Evolutionary conservation across 805 yeast species (phyloP), one percentile per base, ranked within the genome.

Genomic region (Metschnikowia henanensis): DNA sequence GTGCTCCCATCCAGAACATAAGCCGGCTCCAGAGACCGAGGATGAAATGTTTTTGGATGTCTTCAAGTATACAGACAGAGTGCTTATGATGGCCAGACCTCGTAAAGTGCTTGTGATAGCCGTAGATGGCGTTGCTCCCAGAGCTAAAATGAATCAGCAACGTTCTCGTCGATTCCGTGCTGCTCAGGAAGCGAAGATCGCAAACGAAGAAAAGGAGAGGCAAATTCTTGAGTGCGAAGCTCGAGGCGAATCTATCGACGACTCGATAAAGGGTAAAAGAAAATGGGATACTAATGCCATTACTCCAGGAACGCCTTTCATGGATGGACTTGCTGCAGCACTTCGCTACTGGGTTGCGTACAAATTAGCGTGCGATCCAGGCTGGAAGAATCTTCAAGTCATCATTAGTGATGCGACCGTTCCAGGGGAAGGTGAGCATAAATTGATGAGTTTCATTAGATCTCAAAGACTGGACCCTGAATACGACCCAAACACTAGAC

Each of bases 391-490:
- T 46, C 68, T 92, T 37, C 94, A 94, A 64, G 90, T 94, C 5
- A 86, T 94, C 19, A 84, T 94, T 35, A 85, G 95, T 58, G 99
- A 92, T 62, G 96, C 97, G 23, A 83, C 95, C 0, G 98, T 92
- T 12, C 99, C 99, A 1, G 99, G 99, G 50, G 99, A 94, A 75
- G 99, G 99, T 61, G 99, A 94, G 65, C 99, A 94, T 70, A 94
- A 94, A 64, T 84, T 94, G 56, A 94, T 94, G 99, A 90, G 86
- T 57, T 94, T 91, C 61, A 86, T 94, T 45, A 80, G 99, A 58
- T 79, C 87, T 32, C 98, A 91, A 62, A 76, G 98, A 54, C 78
- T 85, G 31, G 94, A 87, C 55, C 87, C 95, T 0, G 81, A 83
- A 59, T 87, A 92, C 64, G 79, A 88, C 59, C 96, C 98, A 41